These are phyloP conservation scores for Zanthoxylum bungeanum DNA, from an alignment of 345 rosid species.

Conservation along the genomic window DNA sequence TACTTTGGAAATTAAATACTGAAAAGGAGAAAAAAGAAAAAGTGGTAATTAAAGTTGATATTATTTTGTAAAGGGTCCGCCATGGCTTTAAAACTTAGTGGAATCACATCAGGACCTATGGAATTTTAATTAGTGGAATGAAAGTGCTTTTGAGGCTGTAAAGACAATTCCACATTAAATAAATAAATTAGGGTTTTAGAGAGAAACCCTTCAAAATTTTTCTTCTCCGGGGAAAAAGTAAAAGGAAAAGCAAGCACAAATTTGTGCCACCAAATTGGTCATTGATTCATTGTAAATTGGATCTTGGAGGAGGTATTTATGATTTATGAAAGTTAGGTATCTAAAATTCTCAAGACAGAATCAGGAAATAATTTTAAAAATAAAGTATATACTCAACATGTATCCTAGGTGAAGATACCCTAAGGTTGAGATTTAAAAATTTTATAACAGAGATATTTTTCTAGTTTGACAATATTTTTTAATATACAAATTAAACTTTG, in stretches of 20 bases:
- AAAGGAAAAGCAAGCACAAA: not conserved
- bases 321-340: not conserved
- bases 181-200: not conserved
- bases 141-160: conserved; percentile 13
- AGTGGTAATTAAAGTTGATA: conserved; percentile 8
- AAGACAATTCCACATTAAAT: conserved; percentile 12
- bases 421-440: not conserved
- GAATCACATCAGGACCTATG: conserved; percentile 31
- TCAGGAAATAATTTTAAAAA: not conserved
- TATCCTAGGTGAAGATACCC: not conserved
- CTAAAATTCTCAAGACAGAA: not conserved
- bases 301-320: no score
- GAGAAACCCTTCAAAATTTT: not conserved
- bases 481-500: no score
- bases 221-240: not conserved
- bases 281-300: no score
- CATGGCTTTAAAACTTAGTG: conserved; percentile 32
- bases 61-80: conserved; percentile 29
- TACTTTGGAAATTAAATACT: conserved; percentile 15
- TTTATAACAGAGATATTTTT: no score
- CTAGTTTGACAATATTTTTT: no score
- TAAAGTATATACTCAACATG: not conserved
- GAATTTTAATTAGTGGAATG: conserved; percentile 6
- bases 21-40: conserved; percentile 20
- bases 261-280: not conserved